Base-by-base conservation (phyloP, 352 stramenopile genomes). In the Pythium brachiatum region DNA sequence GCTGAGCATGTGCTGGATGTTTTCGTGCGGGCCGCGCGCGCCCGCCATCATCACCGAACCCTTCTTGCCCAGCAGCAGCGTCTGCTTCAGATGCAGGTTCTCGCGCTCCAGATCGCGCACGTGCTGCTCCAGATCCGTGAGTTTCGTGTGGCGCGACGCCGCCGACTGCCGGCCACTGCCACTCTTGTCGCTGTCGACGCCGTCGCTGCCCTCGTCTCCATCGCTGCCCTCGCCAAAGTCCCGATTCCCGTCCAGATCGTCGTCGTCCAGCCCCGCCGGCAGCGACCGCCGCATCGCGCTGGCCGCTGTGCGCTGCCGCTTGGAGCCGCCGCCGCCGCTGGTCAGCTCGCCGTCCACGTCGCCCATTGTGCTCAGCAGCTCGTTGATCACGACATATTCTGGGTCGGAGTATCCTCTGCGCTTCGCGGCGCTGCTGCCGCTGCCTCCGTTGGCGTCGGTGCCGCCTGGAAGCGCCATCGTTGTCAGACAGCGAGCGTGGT, bases 61-160 rank as follows among this genome's bases (percentile, higher is more conserved):
- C 23, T 83, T 85, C 54, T 86, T 89, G 50, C 78, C 78, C 31
- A 90, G 64, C 55, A 92, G 53, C 51, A 92, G 68, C 34, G 83
- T 83, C 58, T 90, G 83, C 53, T 92, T 92, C 16, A 92, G 51
- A 53, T 90, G 81, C 44, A 90, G 41, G 62, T 92, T 92, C 63
- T 92, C 81, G 38, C 78, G 72, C 71, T 92, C 83, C 5, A 92
- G 64, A 5, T 62, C 68, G 27, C 83, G 78, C 69, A 92, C 83
- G 57, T 88, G 80, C 47, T 81, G 60, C 60, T 90, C 83, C 34
- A 92, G 66, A 46, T 92, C 78, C 36, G 81, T 88, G 50, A 92
- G 78, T 53, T 86, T 89, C n/a, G 75, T 85, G 57, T 90, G 72
- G 38, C 72, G 72, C 47, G 72, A 74, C 20, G 59, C 52, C 18